Base-by-base conservation (phyloP, 2,329 filamentous ascomycete genomes). In the Paecilomyces variotii region DNA sequence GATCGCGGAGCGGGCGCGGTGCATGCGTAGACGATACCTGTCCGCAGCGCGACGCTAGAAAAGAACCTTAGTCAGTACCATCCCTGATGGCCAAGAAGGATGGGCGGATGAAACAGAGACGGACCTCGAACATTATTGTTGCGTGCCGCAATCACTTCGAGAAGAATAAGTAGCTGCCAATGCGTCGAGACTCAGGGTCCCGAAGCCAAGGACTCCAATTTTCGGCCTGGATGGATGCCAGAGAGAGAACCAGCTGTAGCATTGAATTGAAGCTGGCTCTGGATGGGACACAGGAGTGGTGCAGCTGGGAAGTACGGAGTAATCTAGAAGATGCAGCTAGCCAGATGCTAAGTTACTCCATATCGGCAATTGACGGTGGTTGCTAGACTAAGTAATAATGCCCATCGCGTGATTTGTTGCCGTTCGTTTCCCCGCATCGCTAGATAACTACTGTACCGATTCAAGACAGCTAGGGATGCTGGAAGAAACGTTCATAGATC, bases 1-100 rank as follows among this genome's bases (percentile, higher is more conserved):
- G 26, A 94, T 80, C 32, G 96, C 88, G 26, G 89, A 92, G 61
- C 89, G 85, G 52, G 92, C 91, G 57, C 91, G 87, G 76, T 96
- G 92, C 63, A 89, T 80, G 61, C 91, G 89, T 55, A 96, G 81
- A 63, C 85, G 89, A 71, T 95, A 89, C 62, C 84, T 83, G 71
- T 91, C 87, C 71, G 86, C 84, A 49, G 87, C 87, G 69, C 88
- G 83, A 64, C 82, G 81, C 83, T 86, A 32, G 30, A 32, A 32
- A 32, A 67, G 52, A 56, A 39, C 27, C 28, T 25, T 27, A 35
- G 11, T 52, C 50, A 52, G 50, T n/a, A 27, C 12, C 39, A 45
- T 45, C n/a, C n/a, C 39, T 3, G 7, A 45, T 7, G 7, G 6
- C n/a, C 19, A 19, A 9, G 19, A 24, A 24, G 39, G 39, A 45